Conservation (phyloP, 2,329 filamentous ascomycete species). For the Chaetomium globosum region DNA sequence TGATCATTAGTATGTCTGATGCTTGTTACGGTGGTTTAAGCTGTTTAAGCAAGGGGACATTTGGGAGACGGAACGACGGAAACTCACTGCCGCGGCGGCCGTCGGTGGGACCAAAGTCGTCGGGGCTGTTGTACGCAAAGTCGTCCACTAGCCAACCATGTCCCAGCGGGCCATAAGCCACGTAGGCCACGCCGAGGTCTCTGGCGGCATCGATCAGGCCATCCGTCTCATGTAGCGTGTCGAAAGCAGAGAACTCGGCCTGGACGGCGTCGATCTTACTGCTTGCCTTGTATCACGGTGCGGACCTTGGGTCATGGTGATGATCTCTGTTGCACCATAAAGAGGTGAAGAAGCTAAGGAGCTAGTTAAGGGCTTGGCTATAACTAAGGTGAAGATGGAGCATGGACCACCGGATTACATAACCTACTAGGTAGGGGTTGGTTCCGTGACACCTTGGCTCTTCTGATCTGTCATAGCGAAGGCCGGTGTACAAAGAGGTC, state of each 20-base stretch:
- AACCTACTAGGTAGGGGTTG: no score
- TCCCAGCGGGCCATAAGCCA: slow-evolving; percentile 16
- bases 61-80: neutral
- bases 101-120: slow-evolving; percentile 13
- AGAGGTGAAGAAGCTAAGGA: no score
- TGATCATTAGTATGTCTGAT: neutral
- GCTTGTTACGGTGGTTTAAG: no score
- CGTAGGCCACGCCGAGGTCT: slow-evolving; percentile 17
- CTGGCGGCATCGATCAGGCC: slow-evolving; percentile 13
- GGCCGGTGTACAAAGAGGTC: no score
- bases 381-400: no score
- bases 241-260: slow-evolving; percentile 17
- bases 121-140: slow-evolving; percentile 16
- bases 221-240: slow-evolving; percentile 16
- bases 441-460: no score
- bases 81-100: slow-evolving; percentile 11
- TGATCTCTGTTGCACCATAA: no score
- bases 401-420: no score
- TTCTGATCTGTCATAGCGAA: no score
- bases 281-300: neutral
- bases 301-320: no score
- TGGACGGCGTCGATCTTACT: slow-evolving; percentile 21
- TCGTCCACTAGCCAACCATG: slow-evolving; percentile 20
- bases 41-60: neutral
- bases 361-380: no score